Conservation (phyloP, 208 protist species). For the Crithidia fasciculata region DNA sequence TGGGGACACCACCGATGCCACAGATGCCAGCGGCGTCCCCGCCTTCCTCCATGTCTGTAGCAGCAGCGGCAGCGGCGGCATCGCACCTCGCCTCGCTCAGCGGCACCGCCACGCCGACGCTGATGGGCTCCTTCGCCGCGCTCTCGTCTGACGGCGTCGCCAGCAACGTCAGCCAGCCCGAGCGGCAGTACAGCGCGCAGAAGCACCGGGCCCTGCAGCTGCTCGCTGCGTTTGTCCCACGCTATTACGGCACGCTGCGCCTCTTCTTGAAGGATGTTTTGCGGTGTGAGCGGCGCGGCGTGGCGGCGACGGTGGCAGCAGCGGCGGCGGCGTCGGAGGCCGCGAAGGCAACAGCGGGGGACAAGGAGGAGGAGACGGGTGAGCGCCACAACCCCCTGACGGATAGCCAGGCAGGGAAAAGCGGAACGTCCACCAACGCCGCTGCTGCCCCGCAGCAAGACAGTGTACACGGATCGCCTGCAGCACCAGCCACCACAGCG, state of each 20-base stretch:
- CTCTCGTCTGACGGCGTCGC: constrained; percentile 19
- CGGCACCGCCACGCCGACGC: constrained; percentile 30
- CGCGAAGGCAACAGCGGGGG: background rate
- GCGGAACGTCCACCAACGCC: background rate
- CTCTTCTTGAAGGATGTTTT: constrained; percentile 35
- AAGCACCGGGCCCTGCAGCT: constrained; percentile 49
- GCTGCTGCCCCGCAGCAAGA: background rate
- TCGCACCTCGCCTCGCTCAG: background rate
- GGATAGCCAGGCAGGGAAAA: background rate
- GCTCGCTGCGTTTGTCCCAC: constrained; percentile 74
- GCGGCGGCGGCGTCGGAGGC: constrained; percentile 3
- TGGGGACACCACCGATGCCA: background rate
- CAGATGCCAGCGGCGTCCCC: constrained; percentile 1
- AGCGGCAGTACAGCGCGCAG: constrained; percentile 32
- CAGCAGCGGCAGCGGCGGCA: background rate
- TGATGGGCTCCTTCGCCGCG: constrained; percentile 29
- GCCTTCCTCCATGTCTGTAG: too few species aligned
- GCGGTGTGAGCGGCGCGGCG: constrained; percentile 20
- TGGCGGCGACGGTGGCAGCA: constrained; percentile 3
- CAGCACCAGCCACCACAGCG: too few species aligned
- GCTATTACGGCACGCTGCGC: constrained; percentile 63
- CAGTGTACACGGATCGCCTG: too few species aligned
- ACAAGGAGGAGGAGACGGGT: background rate
- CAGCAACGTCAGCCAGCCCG: constrained; percentile 17
- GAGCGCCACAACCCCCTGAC: constrained; percentile 7